Evolutionary conservation across 2,329 filamentous ascomycete genomes (phyloP), one percentile per base, ranked within the genome.

Genomic region (Penicillium frequentans): DNA sequence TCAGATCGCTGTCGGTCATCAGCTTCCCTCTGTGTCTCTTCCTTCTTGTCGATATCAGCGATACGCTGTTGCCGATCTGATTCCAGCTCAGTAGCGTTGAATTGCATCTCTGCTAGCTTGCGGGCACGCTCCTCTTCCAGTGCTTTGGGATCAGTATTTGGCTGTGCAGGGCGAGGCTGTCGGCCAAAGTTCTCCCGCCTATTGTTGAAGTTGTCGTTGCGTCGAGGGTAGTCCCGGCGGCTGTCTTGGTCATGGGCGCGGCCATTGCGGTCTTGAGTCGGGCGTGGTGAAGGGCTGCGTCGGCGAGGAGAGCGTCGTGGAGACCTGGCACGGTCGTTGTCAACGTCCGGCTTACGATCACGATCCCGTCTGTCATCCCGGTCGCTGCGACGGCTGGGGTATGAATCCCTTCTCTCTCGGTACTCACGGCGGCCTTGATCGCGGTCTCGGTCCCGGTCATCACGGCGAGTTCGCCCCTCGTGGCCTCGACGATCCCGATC

Each of bases 81-180:
- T 65, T 93, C 90, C 48, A 96, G 78, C 11, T 88, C 84, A 1
- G 81, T 82, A 5, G 89, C 89, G 27, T 86, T 87, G 19, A 83
- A 82, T 70, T 90, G 88, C 89, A 92, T 91, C 9, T 86, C 87
- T 16, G 86, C 88, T 19, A 91, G 75, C 70, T 86, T 90, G 24
- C 68, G 66, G 35, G 63, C 62, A 24, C 70, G 70, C 44, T 74
- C 72, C 59, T 71, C 70, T 27, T 72, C 69, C 16, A 62, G 43
- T 11, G 66, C 64, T 44, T 67, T 69, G n/a, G 59, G 56, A 16
- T 67, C 60, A 3, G 63, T 53, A 42, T 64, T 65, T 43, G 60
- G 55, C 16, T 47, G 59, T 27, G 42, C 61, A 7, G 55, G 56
- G 24, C 52, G 64, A 45, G 45, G 44, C 9, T 50, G 54, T 26